phyloP scores from a whole-genome alignment of 805 yeast species.

The Saccharomycopsis sp. region DNA sequence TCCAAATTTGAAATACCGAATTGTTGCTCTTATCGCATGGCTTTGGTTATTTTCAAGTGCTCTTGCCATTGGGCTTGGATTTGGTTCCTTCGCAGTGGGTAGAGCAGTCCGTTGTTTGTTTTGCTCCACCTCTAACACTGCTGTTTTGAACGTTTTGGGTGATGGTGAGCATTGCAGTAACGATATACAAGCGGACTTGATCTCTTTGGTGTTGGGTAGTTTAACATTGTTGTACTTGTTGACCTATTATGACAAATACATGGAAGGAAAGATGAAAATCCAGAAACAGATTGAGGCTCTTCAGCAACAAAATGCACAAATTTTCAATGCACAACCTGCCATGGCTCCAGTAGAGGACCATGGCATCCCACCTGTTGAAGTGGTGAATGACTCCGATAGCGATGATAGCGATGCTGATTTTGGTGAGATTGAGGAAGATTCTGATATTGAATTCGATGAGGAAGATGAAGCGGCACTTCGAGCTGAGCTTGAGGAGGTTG shows the following conservation, averaged over 20 bases:
- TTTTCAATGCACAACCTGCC: slow-evolving; percentile 18
- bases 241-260: slow-evolving; percentile 20
- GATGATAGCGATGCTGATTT: background rate
- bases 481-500: too few species aligned
- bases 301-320: too few species aligned
- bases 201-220: slow-evolving; percentile 23
- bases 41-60: slow-evolving; percentile 42
- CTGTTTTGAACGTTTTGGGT: too few species aligned
- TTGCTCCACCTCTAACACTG: too few species aligned
- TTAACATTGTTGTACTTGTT: slow-evolving; percentile 20
- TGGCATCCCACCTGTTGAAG: too few species aligned
- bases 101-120: too few species aligned
- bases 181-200: slow-evolving; percentile 7
- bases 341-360: too few species aligned
- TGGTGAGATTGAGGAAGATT: slow-evolving; percentile 1
- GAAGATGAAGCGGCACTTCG: slow-evolving; percentile 2
- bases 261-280: too few species aligned
- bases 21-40: slow-evolving; percentile 37
- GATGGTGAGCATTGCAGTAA: slow-evolving; percentile 19
- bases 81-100: too few species aligned
- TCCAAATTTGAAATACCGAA: slow-evolving; percentile 57
- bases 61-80: slow-evolving; percentile 27
- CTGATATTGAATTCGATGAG: background rate
- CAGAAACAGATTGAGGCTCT: too few species aligned
- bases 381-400: background rate